phyloP scores from a whole-genome alignment of 1,284 basidiomycete genomes.

The Mrakiaceae sp. region DNA sequence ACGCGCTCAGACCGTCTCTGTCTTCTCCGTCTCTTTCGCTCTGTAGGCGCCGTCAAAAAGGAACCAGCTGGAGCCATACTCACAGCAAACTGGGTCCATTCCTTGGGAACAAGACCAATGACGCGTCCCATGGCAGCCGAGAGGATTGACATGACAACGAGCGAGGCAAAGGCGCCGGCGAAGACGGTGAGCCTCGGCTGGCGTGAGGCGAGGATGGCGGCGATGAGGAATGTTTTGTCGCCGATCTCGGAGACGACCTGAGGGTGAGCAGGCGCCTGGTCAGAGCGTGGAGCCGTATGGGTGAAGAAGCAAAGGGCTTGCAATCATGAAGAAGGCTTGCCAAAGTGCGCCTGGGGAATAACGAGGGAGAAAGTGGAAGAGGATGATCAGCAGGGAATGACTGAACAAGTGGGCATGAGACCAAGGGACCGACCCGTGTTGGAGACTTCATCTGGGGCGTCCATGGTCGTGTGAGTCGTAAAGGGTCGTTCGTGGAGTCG shows the following conservation, averaged over 20 bases:
- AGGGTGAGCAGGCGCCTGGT: neutral
- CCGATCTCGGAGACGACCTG: slow-evolving; percentile 43
- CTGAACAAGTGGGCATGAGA: no score
- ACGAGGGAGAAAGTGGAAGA: neutral
- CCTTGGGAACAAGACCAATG: slow-evolving; percentile 65
- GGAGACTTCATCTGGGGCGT: no score
- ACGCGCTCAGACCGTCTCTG: no score
- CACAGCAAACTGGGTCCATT: slow-evolving; percentile 57
- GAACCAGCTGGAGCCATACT: neutral
- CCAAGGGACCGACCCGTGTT: no score
- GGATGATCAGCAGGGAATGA: neutral
- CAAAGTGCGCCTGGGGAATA: slow-evolving; percentile 41
- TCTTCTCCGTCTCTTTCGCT: neutral
- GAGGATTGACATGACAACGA: slow-evolving; percentile 85
- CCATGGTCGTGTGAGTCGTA: no score
- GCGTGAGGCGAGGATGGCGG: slow-evolving; percentile 93
- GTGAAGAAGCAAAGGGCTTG: slow-evolving; percentile 27
- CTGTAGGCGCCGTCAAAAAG: neutral
- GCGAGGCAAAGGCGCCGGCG: slow-evolving; percentile 72
- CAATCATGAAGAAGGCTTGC: slow-evolving; percentile 75
- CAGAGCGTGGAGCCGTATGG: neutral
- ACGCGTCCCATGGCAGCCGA: slow-evolving; percentile 79
- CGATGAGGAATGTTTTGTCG: slow-evolving; percentile 96
- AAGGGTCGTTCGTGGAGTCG: no score
- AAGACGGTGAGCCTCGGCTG: slow-evolving; percentile 80